phyloP scores from a whole-genome alignment of 768 basidiomycete genomes.

The Pleurotus cornucopiae region DNA sequence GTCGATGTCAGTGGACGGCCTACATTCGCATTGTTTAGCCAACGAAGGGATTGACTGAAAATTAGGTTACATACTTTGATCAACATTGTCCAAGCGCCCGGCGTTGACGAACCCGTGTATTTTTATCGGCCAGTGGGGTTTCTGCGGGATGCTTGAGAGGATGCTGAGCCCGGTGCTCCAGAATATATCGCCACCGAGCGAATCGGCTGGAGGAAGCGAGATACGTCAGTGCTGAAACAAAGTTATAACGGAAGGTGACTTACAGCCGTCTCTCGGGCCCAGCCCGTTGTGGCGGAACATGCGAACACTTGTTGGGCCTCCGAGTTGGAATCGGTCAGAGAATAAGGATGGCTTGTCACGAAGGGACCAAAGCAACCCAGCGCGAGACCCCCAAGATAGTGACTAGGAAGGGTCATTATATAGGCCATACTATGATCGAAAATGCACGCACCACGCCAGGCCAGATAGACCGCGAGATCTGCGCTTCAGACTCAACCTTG shows the following conservation, averaged over 20 bases:
- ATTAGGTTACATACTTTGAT: conserved; percentile 41
- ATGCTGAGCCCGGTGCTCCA: conserved; percentile 77
- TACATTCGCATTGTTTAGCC: conserved; percentile 10
- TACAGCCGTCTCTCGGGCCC: conserved; percentile 75
- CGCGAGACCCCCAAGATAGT: conserved; percentile 66
- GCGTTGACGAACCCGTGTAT: conserved; percentile 78
- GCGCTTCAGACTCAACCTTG: conserved; percentile 66
- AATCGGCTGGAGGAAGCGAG: conserved; percentile 53
- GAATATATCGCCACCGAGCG: conserved; percentile 77
- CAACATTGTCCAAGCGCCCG: conserved; percentile 63
- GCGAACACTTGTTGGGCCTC: conserved; percentile 84
- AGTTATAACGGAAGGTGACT: conserved; percentile 17
- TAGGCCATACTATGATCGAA: not conserved
- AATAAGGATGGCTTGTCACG: conserved; percentile 48
- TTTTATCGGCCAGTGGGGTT: conserved; percentile 83
- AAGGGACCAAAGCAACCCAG: conserved; percentile 70
- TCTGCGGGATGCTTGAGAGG: conserved; percentile 68
- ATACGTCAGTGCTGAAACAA: not conserved
- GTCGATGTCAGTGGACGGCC: conserved; percentile 34
- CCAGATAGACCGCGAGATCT: conserved; percentile 54
- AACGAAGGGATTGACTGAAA: no score
- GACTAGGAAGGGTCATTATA: conserved; percentile 41
- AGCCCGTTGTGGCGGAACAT: conserved; percentile 72
- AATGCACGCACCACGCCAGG: conserved; percentile 51
- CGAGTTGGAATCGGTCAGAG: conserved; percentile 88